Evolutionary conservation across 2,329 filamentous ascomycete genomes (phyloP), one percentile per base, ranked within the genome.

Genomic region (Metarhizium guizhouense): DNA sequence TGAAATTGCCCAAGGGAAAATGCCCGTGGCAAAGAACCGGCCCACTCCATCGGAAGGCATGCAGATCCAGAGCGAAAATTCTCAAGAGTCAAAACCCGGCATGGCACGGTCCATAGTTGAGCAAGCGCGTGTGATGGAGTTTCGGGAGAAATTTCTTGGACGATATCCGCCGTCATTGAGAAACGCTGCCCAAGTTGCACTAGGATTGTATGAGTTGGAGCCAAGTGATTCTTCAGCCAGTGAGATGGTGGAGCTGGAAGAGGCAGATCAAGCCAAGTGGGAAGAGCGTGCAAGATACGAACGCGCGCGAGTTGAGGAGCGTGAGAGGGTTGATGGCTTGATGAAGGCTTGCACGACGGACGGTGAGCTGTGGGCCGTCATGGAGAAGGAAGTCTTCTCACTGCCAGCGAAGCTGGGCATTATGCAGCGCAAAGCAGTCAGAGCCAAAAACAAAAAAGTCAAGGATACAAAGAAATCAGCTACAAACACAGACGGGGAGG

Each of bases 321-420:
- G 76, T 50, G 61, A 64, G 30, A 72, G 81, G 10, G 76, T 90
- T 8, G 77, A 81, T 58, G 59, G 61, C 6, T 63, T 81, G 43
- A 79, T 92, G 72, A 68, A 72, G 11, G 66, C 63, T 2, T 84
- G 84, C 18, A 61, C 72, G 56, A 81, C 81, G 0, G 88, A 92
- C 61, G 70, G 77, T 20, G 80, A 82, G 52, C 73, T 90, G 10
- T 91, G 87, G 86, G 67, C 81, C 6, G 68, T 86, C 3, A 74
- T 92, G 65, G 82, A 89, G 58, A 67, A 72, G 4, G 80, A 90
- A 52, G 83, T 91, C 13, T 88, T 91, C 61, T 74, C 77, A 1
- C 69, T 85, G 59, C 78, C 86, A 0, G 65, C 70, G 3, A 77
- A 73, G 57, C 70, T 90, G 20, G 79, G 83, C 11, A 73, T 88